Base-by-base conservation (phyloP, 768 basidiomycete genomes). In the Glaciozyma antarctica region DNA sequence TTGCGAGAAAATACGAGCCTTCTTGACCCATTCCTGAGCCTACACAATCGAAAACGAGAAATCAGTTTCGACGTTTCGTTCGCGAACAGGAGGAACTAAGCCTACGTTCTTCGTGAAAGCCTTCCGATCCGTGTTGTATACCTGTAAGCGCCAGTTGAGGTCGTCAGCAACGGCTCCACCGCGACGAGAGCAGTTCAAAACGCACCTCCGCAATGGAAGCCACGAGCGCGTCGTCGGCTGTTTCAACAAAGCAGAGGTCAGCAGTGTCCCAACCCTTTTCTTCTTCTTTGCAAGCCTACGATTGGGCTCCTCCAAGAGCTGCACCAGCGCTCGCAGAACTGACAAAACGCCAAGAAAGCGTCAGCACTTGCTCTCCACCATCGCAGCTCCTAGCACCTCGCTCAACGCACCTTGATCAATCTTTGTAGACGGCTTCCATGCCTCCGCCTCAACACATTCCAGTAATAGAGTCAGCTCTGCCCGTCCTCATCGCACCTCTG, bases 341-440 rank as follows among this genome's bases (percentile, higher is more conserved):
- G 61, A 17, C 24, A 10, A 8, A 43, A 30, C 34, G 32, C 21
- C 38, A 24, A 10, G 24, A 10, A 16, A 17, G 44, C 10, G 58
- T 59, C 47, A 59, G 58, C 45, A 12, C 19, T 24, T 21, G 34
- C 30, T 32, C n/a, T 16, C 26, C 6, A 28, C 24, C 24, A 17
- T 53, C 52, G 52, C 52, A 34, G 22, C 26, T 52, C 24, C 24
- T 9, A 52, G 24, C 8, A 9, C 51, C 12, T n/a, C 41, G 5
- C 22, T n/a, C 41, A 13, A n/a, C 62, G 28, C 47, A 71, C 70
- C 64, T 34, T 67, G 63, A 38, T 71, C 70, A 32, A 71, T 67
- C 60, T 71, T 71, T 32, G 66, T 71, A 21, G 70, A 71, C 12
- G 70, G 70, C 59, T 71, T 71, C 70, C 70, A 71, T 30, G 70